A percentile compares a stretch with the other conserved stretches of the same genome.
Conservation (phyloP, 805 yeast genomes). For the Hanseniaspora jakobsenii region DNA sequence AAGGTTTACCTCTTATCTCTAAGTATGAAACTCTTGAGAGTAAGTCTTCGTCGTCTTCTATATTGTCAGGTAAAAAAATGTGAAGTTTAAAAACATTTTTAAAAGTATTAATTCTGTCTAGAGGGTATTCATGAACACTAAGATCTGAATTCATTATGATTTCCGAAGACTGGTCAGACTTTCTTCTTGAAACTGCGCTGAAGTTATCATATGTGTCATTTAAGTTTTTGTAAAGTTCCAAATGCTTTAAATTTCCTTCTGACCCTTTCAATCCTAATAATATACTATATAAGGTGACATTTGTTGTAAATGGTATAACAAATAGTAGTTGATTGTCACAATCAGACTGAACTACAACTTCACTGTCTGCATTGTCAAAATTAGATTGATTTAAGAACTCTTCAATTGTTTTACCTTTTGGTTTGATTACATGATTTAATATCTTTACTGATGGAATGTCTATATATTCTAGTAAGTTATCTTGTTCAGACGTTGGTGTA, state of each 20-base stretch:
- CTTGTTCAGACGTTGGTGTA: constrained; percentile 56
- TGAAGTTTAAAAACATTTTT: constrained; percentile 59
- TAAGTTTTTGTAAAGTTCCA: constrained; percentile 60
- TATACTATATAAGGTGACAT: constrained; percentile 62
- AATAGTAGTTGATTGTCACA: constrained; percentile 71
- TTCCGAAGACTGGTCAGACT: constrained; percentile 33
- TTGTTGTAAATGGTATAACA: constrained; percentile 66
- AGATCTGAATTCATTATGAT: no score
- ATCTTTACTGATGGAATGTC: constrained; percentile 50
- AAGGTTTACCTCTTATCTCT: constrained; percentile 66
- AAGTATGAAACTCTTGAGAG: constrained; percentile 49
- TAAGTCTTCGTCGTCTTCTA: constrained; percentile 51
- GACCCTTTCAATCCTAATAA: constrained; percentile 34
- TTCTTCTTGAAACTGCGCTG: constrained; percentile 17
- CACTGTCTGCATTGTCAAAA: constrained; percentile 38
- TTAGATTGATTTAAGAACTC: constrained; percentile 23
- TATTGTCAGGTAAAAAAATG: constrained; percentile 53
- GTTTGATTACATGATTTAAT: constrained; percentile 46
- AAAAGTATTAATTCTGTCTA: constrained; percentile 57
- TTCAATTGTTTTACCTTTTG: constrained; percentile 30
- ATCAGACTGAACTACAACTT: constrained; percentile 47
- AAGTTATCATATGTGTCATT: constrained; percentile 4
- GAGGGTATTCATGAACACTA: constrained; percentile 54
- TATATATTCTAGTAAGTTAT: constrained; percentile 51
- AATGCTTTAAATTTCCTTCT: constrained; percentile 52